Percentiles rank a stretch among this genome's conserved stretches.
Evolutionary conservation across 495 filamentous ascomycete species (phyloP).

Genomic region (Podospora pseudocomata): DNA sequence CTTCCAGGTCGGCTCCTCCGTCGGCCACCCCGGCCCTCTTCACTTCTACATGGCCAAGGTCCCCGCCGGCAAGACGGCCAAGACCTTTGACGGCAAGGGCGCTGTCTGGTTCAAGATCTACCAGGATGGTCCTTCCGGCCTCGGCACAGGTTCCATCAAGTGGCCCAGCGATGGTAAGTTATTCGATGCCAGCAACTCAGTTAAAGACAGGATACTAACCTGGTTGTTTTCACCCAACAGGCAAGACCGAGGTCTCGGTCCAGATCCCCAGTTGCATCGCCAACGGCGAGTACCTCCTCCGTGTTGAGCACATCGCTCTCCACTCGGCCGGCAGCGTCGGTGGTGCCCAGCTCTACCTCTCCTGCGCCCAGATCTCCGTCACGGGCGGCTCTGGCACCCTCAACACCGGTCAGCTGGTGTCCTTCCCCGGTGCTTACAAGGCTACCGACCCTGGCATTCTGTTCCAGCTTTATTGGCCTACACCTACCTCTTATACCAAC

Average conservation of each 20-base stretch:
- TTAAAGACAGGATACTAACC: not conserved
- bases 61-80: slow-evolving; percentile 43
- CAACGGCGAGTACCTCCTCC: slow-evolving; percentile 56
- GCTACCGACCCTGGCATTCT: slow-evolving; percentile 44
- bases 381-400: slow-evolving; percentile 38
- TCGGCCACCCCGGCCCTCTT: slow-evolving; percentile 41
- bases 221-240: slow-evolving; percentile 4
- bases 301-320: slow-evolving; percentile 56
- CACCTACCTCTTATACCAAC: slow-evolving; percentile 34
- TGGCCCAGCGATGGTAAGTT: slow-evolving; percentile 44
- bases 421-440: slow-evolving; percentile 46
- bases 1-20: slow-evolving; percentile 45
- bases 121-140: slow-evolving; percentile 39
- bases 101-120: slow-evolving; percentile 54
- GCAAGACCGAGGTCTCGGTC: slow-evolving; percentile 38
- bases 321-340: slow-evolving; percentile 42
- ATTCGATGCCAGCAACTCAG: not conserved
- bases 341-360: slow-evolving; percentile 55
- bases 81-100: slow-evolving; percentile 48
- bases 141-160: slow-evolving; percentile 34
- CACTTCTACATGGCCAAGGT: slow-evolving; percentile 52
- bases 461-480: slow-evolving; percentile 45
- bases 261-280: slow-evolving; percentile 47
- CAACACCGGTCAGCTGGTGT: slow-evolving; percentile 36
- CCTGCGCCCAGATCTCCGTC: slow-evolving; percentile 45